These are phyloP conservation scores for Gonium pectorale DNA, from an alignment of 139 green algal species.

Conservation along the genomic window DNA sequence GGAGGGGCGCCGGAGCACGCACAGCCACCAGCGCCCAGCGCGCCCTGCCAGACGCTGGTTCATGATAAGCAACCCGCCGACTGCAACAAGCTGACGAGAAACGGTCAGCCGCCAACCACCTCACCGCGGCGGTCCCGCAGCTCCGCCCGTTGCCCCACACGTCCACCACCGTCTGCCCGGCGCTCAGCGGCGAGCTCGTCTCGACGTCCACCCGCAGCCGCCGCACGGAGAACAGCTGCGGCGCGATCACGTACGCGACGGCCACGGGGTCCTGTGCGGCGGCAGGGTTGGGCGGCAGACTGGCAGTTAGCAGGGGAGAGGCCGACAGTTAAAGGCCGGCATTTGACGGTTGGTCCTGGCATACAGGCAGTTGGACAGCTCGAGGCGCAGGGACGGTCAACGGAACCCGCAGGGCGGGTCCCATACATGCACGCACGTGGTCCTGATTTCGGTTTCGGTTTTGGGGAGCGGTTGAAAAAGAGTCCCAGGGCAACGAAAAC, in stretches of 20 bases:
- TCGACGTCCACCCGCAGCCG: conserved; percentile 88
- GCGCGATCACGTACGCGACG: conserved; percentile 84
- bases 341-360: not conserved
- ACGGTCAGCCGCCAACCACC: no score
- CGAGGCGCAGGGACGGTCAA: no score
- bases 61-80: no score
- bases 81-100: no score
- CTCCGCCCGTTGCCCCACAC: conserved; percentile 70
- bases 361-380: not conserved
- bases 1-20: no score
- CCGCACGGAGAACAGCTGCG: conserved; percentile 79
- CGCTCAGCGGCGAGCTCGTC: conserved; percentile 63
- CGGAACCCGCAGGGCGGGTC: not conserved
- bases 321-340: not conserved
- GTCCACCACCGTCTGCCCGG: conserved; percentile 92
- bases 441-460: not conserved
- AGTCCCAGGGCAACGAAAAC: not conserved
- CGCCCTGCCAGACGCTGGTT: no score
- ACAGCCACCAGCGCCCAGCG: no score
- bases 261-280: conserved; percentile 75
- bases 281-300: no score
- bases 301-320: not conserved
- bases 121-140: no score
- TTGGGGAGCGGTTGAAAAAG: not conserved
- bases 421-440: not conserved